Conservation (phyloP, 169 alveolate species). For the Plasmodium vivax region DNA sequence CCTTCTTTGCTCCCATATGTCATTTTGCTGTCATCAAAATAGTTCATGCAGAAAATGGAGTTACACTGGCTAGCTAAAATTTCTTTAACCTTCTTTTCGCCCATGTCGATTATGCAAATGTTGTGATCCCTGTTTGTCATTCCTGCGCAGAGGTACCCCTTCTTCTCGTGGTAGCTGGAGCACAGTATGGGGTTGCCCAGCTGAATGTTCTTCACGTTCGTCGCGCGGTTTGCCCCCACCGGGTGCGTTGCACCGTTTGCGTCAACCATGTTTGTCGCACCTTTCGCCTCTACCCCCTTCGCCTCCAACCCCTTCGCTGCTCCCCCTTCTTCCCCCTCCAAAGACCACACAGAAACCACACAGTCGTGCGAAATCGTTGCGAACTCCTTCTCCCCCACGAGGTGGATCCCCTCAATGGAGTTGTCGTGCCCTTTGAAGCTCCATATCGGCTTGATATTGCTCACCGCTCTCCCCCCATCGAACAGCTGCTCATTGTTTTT, state of each 20-base stretch:
- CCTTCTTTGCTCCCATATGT: constrained; percentile 70
- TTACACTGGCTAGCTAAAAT: background rate
- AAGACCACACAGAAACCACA: constrained; percentile 21
- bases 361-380: constrained; percentile 48
- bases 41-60: constrained; percentile 59
- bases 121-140: constrained; percentile 37
- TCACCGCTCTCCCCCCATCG: background rate
- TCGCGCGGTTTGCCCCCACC: background rate
- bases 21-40: constrained; percentile 38
- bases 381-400: constrained; percentile 10
- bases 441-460: constrained; percentile 51
- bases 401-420: constrained; percentile 52
- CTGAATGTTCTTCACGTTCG: constrained; percentile 13
- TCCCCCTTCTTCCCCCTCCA: background rate
- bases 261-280: background rate
- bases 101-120: constrained; percentile 45
- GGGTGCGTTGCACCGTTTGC: background rate
- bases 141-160: constrained; percentile 22
- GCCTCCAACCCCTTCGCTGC: background rate
- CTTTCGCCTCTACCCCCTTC: no score
- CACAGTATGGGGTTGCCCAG: constrained; percentile 37
- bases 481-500: constrained; percentile 49
- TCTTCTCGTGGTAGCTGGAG: constrained; percentile 21
- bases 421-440: constrained; percentile 60
- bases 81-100: constrained; percentile 11